These are phyloP conservation scores for Colletotrichum eleusines DNA, from an alignment of 2,329 filamentous ascomycete genomes.

Conservation along the genomic window DNA sequence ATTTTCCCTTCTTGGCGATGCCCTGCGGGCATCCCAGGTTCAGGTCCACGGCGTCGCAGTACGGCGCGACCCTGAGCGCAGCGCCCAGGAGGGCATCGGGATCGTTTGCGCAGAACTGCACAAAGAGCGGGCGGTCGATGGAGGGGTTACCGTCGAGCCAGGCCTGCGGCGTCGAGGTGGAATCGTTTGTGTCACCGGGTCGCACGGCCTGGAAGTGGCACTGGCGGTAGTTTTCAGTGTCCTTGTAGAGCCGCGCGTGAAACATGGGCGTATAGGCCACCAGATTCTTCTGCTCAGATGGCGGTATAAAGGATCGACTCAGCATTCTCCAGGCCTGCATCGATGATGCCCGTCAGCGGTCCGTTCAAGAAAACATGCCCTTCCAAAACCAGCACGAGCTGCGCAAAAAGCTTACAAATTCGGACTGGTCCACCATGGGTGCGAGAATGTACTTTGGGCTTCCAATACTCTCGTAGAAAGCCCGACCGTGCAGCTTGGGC, in stretches of 20 bases:
- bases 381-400: constrained; percentile 18
- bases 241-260: constrained; percentile 88
- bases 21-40: constrained; percentile 97
- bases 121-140: constrained; percentile 89
- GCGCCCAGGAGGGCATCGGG: constrained; percentile 83
- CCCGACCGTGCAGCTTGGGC: constrained; percentile 81
- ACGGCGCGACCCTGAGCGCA: constrained; percentile 81
- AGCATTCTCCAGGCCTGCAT: constrained; percentile 93
- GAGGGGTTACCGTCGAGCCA: constrained; percentile 89
- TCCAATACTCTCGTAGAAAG: constrained; percentile 95
- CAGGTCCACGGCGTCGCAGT: constrained; percentile 95
- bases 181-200: constrained; percentile 44
- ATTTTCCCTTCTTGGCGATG: constrained; percentile 90
- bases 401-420: constrained; percentile 79
- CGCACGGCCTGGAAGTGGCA: constrained; percentile 81
- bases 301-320: constrained; percentile 88
- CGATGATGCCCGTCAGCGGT: neutral
- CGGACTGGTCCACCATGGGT: constrained; percentile 98
- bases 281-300: constrained; percentile 72
- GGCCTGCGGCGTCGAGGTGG: constrained; percentile 46
- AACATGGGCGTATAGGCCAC: constrained; percentile 97
- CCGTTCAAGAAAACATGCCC: constrained; percentile 1
- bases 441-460: constrained; percentile 91
- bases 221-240: constrained; percentile 80
- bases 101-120: constrained; percentile 96